These are phyloP conservation scores for Kipferlia bialata DNA, from an alignment of 78 protist species.

Conservation along the genomic window DNA sequence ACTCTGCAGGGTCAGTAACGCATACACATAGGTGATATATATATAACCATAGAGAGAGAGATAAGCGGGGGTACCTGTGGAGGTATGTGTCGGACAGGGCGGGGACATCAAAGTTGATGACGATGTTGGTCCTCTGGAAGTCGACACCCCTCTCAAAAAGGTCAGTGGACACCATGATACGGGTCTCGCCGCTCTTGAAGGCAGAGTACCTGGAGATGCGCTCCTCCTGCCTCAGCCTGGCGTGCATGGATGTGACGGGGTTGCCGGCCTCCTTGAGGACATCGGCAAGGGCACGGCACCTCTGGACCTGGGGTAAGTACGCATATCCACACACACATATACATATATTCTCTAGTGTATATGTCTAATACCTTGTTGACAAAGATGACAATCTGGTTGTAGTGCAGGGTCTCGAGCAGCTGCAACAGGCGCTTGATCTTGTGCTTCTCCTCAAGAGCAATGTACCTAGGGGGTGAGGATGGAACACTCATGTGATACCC, in stretches of 20 bases:
- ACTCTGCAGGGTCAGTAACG: too few relatives aligned
- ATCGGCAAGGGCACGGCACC: conserved; percentile 49
- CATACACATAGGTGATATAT: not conserved
- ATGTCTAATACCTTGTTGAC: too few relatives aligned
- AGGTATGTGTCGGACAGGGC: conserved; percentile 70
- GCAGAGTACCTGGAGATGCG: conserved; percentile 50
- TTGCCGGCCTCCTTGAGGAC: conserved; percentile 62
- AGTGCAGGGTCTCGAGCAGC: conserved; percentile 87
- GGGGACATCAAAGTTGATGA: conserved; percentile 98
- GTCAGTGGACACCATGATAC: conserved; percentile 94
- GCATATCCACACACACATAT: too few relatives aligned
- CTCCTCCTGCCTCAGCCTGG: conserved; percentile 57
- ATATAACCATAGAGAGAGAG: not conserved
- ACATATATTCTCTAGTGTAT: too few relatives aligned
- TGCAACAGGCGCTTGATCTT: conserved; percentile 79
- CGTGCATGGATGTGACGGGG: conserved; percentile 82
- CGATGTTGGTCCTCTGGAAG: conserved; percentile 89
- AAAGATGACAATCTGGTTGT: conserved; percentile 91
- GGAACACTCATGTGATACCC: too few relatives aligned
- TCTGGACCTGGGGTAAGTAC: too few relatives aligned
- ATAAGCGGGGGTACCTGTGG: conserved; percentile 56
- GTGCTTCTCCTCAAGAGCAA: conserved; percentile 61
- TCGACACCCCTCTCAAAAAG: conserved; percentile 96
- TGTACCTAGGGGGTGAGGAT: too few relatives aligned
- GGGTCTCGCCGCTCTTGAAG: conserved; percentile 80